Evolutionary conservation across 208 protist species (phyloP).

Genomic region (Crithidia brevicula): DNA sequence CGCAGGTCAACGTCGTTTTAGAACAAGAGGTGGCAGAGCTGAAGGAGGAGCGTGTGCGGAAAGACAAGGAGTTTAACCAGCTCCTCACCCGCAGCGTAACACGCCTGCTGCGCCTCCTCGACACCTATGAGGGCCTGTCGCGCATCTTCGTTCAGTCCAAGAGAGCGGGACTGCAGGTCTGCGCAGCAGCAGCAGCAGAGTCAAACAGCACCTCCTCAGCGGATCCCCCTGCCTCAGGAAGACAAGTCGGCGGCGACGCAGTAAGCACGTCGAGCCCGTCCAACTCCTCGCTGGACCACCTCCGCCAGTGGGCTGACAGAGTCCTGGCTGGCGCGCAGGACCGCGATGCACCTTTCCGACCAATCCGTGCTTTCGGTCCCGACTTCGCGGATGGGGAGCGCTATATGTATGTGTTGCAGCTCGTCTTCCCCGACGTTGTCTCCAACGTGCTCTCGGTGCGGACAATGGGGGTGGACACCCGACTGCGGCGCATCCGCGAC

Average conservation of each 20-base stretch:
- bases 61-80: conserved; percentile 59
- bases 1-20: conserved; percentile 39
- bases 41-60: conserved; percentile 26
- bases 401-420: conserved; percentile 53
- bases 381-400: conserved; percentile 78
- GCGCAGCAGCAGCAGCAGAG: background rate
- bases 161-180: background rate
- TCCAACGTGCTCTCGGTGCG: conserved; percentile 24
- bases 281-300: conserved; percentile 19
- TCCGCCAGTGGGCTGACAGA: conserved; percentile 74
- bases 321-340: conserved; percentile 30
- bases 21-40: too few relatives aligned
- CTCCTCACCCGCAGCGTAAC: conserved; percentile 42
- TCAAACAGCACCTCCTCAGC: background rate
- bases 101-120: conserved; percentile 34
- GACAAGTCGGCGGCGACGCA: background rate
- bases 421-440: conserved; percentile 55
- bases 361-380: conserved; percentile 49
- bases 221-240: background rate
- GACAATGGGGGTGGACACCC: conserved; percentile 42
- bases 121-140: conserved; percentile 37
- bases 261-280: conserved; percentile 5
- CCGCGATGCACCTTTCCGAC: conserved; percentile 13
- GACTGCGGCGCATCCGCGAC: conserved; percentile 54
- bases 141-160: conserved; percentile 23